A percentile compares a stretch with the other conserved stretches of the same genome.
phyloP scores from a whole-genome alignment of 2,329 filamentous ascomycete species.

The Colletotrichum sp. region DNA sequence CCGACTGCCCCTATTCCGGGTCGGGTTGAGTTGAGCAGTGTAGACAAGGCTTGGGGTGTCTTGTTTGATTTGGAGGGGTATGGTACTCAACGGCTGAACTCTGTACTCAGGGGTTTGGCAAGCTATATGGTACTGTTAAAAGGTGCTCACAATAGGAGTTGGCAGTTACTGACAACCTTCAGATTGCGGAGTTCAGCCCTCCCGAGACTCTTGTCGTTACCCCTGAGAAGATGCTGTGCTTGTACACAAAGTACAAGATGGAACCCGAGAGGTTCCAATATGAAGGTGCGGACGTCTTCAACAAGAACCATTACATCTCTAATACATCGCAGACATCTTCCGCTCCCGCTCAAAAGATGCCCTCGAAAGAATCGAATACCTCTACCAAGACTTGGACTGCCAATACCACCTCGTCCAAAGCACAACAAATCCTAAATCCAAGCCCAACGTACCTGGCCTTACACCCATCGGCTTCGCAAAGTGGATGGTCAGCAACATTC shows the following conservation, averaged over 20 bases:
- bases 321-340: conserved; percentile 54
- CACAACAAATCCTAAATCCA: conserved; percentile 43
- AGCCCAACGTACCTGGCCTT: conserved; percentile 67
- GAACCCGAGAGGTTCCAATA: conserved; percentile 73
- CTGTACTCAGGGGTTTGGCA: conserved; percentile 77
- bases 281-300: conserved; percentile 53
- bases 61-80: conserved; percentile 73
- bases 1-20: not conserved
- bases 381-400: conserved; percentile 60
- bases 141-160: not conserved
- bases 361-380: conserved; percentile 58
- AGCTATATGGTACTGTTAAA: conserved; percentile 67
- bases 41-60: conserved; percentile 78
- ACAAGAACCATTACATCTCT: not conserved
- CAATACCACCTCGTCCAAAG: conserved; percentile 71
- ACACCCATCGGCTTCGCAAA: conserved; percentile 71
- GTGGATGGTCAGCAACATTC: conserved; percentile 77
- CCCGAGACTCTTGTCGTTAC: conserved; percentile 65
- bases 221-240: conserved; percentile 75
- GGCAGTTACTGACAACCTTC: not conserved
- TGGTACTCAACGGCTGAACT: conserved; percentile 70
- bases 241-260: conserved; percentile 73
- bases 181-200: conserved; percentile 34
- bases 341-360: conserved; percentile 42
- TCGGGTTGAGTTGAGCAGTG: conserved; percentile 53